Evolutionary conservation across 768 basidiomycete species (phyloP), one percentile per base, ranked within the genome.

Genomic region (Tubosaeta sp.): DNA sequence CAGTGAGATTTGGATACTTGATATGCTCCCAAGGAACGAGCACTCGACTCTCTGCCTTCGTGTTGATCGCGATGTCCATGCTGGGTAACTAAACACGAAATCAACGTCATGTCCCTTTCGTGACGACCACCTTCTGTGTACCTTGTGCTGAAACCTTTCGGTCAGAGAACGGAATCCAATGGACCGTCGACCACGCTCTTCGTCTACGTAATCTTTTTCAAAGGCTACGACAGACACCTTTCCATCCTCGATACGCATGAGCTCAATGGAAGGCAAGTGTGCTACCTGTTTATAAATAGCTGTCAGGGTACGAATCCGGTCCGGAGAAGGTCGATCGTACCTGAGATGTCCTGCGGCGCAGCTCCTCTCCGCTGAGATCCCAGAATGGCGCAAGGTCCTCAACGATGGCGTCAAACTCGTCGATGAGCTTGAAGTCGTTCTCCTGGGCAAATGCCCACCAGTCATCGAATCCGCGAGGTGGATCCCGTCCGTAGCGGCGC

Each of bases 21-120:
- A 75, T 75, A 59, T 90, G 82, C 64, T 95, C 93, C 93, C 94
- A 96, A 35, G 93, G 89, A 3, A 95, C 86, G 14, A 99, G 75
- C 10, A 99, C 83, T 14, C 96, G 85, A 12, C 94, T 91, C 71
- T 98, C 96, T 0, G 94, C 88, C 70, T 86, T 89, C 24, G 89
- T 83, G 61, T 97, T 98, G 70, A 99, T 83, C 0, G 96, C 83
- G 56, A 99, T 85, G 60, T 96, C 88, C 85, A 99, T 85, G 72
- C 97, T 84, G 12, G 95, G 94, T 6, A 98, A 78, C 84, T 93
- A 39, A 32, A 18, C 27, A 29, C 9, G n/a, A 24, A 10, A 31
- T 58, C 19, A 55, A 16, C 4, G 36, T 25, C 5, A 35, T 1
- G 21, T 30, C n/a, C n/a, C n/a, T n/a, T 13, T 12, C 9, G 19